A percentile compares a stretch with the other conserved stretches of the same genome.
Conservation (phyloP, 2,329 filamentous ascomycete genomes). For the Monosporascus cannonballus region DNA sequence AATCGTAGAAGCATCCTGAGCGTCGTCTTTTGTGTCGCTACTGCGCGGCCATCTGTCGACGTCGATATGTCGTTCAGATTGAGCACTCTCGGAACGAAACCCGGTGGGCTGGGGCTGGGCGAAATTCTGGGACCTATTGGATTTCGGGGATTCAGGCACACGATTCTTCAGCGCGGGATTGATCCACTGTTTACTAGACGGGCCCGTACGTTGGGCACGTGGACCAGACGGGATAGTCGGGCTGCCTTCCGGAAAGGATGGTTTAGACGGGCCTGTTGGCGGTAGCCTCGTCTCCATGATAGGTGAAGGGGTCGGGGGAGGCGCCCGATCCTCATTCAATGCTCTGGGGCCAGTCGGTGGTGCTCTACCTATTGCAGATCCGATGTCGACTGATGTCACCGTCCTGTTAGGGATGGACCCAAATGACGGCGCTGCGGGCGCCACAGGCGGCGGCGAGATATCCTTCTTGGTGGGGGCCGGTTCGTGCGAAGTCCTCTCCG, state of each 20-base stretch:
- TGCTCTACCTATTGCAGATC: constrained; percentile 36
- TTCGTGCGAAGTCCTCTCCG: constrained; percentile 48
- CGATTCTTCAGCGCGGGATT: constrained; percentile 46
- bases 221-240: constrained; percentile 48
- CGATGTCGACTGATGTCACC: constrained; percentile 28
- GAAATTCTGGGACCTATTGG: constrained; percentile 44
- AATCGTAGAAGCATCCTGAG: constrained; percentile 12
- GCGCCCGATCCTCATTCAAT: constrained; percentile 42
- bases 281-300: constrained; percentile 30
- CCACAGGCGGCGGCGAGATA: constrained; percentile 50
- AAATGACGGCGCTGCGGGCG: constrained; percentile 53
- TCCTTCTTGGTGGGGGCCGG: constrained; percentile 40
- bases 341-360: constrained; percentile 50
- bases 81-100: constrained; percentile 28
- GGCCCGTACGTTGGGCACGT: constrained; percentile 43
- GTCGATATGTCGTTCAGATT: constrained; percentile 34
- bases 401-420: constrained; percentile 47
- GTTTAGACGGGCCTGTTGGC: constrained; percentile 37
- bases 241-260: constrained; percentile 35
- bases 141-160: constrained; percentile 45
- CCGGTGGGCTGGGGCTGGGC: constrained; percentile 31
- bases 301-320: constrained; percentile 34
- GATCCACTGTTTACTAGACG: constrained; percentile 55
- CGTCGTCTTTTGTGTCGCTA: constrained; percentile 45
- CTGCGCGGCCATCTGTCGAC: constrained; percentile 43